Conservation (phyloP, 2,329 filamentous ascomycete species). For the Metarhizium album region DNA sequence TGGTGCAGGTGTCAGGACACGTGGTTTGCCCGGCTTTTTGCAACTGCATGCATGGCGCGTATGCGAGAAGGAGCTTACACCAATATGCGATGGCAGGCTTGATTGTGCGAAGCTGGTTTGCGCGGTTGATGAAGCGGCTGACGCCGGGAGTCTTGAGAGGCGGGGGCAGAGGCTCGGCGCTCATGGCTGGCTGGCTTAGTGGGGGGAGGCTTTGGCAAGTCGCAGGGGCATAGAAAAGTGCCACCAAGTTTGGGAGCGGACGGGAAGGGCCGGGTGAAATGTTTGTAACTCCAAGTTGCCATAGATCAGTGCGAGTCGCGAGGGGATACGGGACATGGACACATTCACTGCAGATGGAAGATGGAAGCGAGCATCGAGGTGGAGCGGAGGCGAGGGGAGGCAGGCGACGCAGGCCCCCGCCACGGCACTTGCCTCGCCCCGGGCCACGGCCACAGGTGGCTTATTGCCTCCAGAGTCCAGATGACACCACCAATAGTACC, state of each 20-base stretch:
- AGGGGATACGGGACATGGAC: not conserved
- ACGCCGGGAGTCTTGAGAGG: conserved; percentile 69
- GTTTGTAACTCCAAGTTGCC: not conserved
- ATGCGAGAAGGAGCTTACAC: conserved; percentile 50
- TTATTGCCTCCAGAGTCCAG: too few relatives aligned
- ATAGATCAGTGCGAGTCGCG: not conserved
- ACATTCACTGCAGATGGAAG: too few relatives aligned
- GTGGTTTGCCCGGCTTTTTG: not conserved
- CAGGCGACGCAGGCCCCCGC: too few relatives aligned
- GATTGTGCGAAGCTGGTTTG: conserved; percentile 69
- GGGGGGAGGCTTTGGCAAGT: not conserved
- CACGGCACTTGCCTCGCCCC: too few relatives aligned
- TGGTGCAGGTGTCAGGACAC: conserved; percentile 21
- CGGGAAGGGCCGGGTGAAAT: too few relatives aligned
- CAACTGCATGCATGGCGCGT: not conserved
- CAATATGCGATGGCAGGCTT: conserved; percentile 91
- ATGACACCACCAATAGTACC: too few relatives aligned
- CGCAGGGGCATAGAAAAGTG: not conserved
- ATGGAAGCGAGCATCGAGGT: too few relatives aligned
- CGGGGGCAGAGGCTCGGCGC: conserved; percentile 46
- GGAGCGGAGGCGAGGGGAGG: not conserved
- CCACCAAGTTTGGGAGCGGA: not conserved
- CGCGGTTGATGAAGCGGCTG: conserved; percentile 72
- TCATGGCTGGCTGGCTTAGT: conserved; percentile 27
- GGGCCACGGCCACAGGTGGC: too few relatives aligned